Evolutionary conservation across 768 basidiomycete species (phyloP), one percentile per base, ranked within the genome.

Genomic region (Russula olivacea): DNA sequence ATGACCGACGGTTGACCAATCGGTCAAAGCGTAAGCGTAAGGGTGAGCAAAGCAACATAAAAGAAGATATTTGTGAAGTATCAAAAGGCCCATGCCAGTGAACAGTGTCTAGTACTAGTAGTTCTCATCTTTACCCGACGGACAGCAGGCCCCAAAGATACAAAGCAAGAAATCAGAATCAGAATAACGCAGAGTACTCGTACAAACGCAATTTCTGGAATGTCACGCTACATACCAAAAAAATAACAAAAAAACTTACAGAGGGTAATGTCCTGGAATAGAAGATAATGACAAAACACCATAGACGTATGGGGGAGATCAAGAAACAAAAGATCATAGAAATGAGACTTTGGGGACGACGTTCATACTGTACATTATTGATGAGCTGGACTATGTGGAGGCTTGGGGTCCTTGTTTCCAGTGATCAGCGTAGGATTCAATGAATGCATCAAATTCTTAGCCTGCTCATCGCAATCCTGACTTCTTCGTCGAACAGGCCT

Each of bases 341-440:
- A n/a, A n/a, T 45, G 19, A 45, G 19, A 45, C 19, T 9, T 10
- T 1, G n/a, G 21, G 1, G 4, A 47, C 38, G 15, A 17, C 14
- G 1, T 40, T 15, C 2, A 40, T 40, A n/a, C n/a, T n/a, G n/a
- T n/a, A 40, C 17, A 17, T 40, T 40, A 12, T 36, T 5, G 15
- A 17, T 40, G 15, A 17, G 38, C 15, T 40, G 15, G 14, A 38
- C 6, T 14, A 38, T 38, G 38, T 15, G 57, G 52, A 1, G 51
- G 43, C 43, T 63, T n/a, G 2, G 36, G 34, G 4, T 69, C 68
- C 48, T 61, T 51, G 51, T 66, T 66, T 69, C 81, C 81, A 36
- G 78, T 71, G n/a, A 79, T 70, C 49, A 82, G 72, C 19, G 81
- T 79, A 4, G 88, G 87, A n/a, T 8, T 6, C 41, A 43, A 6